Percentiles rank a stretch among this genome's conserved stretches.
Evolutionary conservation across 257 asterid species (phyloP).

Genomic region (Mentha longifolia): DNA sequence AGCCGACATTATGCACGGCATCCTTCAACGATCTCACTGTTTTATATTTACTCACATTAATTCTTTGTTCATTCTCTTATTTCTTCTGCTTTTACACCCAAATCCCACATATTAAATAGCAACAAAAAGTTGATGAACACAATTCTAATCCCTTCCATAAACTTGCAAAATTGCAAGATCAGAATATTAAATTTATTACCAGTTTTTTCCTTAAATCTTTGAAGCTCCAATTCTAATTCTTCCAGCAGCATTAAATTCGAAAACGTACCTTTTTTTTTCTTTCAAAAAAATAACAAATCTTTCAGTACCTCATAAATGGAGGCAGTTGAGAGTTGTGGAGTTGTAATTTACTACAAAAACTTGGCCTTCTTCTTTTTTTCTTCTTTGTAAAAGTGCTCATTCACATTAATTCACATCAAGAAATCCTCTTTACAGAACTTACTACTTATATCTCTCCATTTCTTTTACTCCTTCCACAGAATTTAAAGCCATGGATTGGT

Average conservation of each 20-base stretch:
- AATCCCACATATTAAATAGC: constrained; percentile 22
- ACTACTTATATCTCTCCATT: constrained; percentile 25
- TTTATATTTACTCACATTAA: not conserved
- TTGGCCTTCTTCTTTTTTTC: not conserved
- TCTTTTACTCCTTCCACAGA: constrained; percentile 6
- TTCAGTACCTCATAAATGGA: constrained; percentile 46
- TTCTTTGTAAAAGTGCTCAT: constrained; percentile 11
- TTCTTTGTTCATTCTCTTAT: not conserved
- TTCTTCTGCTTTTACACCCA: constrained; percentile 6
- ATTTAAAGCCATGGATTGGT: constrained; percentile 56
- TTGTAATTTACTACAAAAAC: constrained; percentile 13
- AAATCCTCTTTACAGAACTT: constrained; percentile 29
- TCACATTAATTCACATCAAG: constrained; percentile 41
- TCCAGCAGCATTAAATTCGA: constrained; percentile 40
- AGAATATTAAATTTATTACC: not conserved
- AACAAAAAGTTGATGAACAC: constrained; percentile 33
- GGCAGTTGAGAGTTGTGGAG: constrained; percentile 51
- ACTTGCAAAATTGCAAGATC: not conserved
- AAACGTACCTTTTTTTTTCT: constrained; percentile 24
- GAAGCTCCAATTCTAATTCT: constrained; percentile 28
- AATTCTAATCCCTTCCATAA: constrained; percentile 12
- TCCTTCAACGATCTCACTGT: constrained; percentile 7
- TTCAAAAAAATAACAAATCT: not conserved
- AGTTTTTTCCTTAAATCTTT: constrained; percentile 12
- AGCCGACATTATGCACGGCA: constrained; percentile 25